Evolutionary conservation across 2,329 filamentous ascomycete genomes (phyloP).

Genomic region (Macroventuria anomochaeta): DNA sequence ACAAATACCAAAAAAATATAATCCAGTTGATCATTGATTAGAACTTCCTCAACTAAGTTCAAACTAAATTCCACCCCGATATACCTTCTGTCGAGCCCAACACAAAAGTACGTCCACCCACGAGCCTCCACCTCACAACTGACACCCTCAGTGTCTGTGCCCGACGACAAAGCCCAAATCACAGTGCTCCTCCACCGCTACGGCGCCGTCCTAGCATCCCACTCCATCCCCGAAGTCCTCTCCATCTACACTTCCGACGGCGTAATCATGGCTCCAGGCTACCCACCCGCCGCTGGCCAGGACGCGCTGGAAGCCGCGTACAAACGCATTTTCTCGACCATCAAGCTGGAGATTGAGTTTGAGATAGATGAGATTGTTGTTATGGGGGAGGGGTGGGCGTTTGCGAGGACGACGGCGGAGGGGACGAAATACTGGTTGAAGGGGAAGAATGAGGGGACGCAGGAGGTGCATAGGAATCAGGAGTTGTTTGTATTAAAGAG

Average conservation of each 20-base stretch:
- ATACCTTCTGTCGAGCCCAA: background rate
- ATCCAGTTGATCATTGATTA: background rate
- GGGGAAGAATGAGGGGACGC: conserved; percentile 11
- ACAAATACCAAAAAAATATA: background rate
- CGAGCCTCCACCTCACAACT: background rate
- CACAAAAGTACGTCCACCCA: background rate
- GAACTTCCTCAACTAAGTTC: no score
- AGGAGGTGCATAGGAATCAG: conserved; percentile 14
- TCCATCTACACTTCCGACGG: conserved; percentile 17
- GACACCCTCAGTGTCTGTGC: background rate
- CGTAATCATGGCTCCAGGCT: conserved; percentile 8
- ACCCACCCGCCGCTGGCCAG: conserved; percentile 1
- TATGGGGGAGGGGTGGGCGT: conserved; percentile 12
- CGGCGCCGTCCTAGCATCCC: conserved; percentile 7
- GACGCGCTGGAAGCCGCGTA: conserved; percentile 11
- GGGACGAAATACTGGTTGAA: conserved; percentile 17
- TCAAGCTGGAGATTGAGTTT: conserved; percentile 15
- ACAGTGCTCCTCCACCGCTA: conserved; percentile 13
- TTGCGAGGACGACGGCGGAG: conserved; percentile 15
- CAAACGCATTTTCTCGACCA: conserved; percentile 17
- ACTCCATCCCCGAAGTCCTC: conserved; percentile 14
- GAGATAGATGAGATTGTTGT: conserved; percentile 17
- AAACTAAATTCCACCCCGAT: background rate
- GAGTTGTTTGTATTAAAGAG: conserved; percentile 12
- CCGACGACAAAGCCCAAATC: conserved; percentile 9